Conservation (phyloP, 176 grass and related monocot genomes). For the Bolboschoenus planiculmis region DNA sequence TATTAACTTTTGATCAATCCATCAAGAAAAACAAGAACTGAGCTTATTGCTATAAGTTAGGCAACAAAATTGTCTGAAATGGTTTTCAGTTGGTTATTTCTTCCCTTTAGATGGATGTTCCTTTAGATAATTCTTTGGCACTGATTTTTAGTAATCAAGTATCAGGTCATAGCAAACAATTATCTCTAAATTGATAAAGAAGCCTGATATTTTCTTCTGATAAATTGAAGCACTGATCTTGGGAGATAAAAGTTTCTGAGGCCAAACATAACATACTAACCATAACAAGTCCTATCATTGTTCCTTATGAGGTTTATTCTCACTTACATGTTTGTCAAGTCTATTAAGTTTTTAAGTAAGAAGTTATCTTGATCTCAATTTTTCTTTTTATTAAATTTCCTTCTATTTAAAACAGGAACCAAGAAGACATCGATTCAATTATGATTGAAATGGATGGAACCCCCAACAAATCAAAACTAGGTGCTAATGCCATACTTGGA, state of each 20-base stretch:
- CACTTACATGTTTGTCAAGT: background rate
- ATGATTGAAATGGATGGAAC: conserved; percentile 98
- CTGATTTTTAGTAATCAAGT: background rate
- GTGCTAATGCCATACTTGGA: conserved; percentile 96
- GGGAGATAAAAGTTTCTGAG: background rate
- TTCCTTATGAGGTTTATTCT: background rate
- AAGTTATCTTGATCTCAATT: background rate
- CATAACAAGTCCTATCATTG: background rate
- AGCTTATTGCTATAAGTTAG: background rate
- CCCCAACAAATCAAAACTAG: conserved; percentile 79
- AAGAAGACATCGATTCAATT: conserved; percentile 72
- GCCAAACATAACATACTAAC: background rate
- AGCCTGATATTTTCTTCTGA: background rate
- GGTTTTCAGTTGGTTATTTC: background rate
- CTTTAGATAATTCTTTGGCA: conserved; percentile 5
- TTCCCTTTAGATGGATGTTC: background rate
- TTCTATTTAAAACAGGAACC: conserved; percentile 54
- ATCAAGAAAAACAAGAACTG: background rate
- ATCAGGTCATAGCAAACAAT: background rate
- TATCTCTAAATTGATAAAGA: background rate
- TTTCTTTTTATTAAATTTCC: background rate
- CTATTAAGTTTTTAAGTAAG: conserved; percentile 3
- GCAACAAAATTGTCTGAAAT: background rate
- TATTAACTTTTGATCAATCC: background rate
- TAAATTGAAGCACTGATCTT: background rate